Evolutionary conservation across 1,284 basidiomycete species (phyloP), one percentile per base, ranked within the genome.

Genomic region (Rhodotorula sp.): DNA sequence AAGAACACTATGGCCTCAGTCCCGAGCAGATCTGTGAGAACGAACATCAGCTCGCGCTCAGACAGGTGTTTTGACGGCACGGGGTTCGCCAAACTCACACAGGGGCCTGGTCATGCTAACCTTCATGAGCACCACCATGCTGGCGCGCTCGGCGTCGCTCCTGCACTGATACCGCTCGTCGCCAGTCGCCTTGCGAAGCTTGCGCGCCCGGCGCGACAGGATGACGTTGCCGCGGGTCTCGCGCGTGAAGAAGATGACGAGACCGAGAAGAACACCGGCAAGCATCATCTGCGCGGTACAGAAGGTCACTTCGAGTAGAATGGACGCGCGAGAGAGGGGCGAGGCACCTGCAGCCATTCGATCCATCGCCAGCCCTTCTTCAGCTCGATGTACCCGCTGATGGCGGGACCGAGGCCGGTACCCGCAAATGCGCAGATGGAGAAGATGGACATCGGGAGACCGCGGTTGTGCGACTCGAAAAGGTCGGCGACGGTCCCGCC

Each of bases 401-500:
- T 57, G 3, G 68, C 68, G 0, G 75, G 75, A 3, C 73, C 87
- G 7, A 89, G 88, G 10, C 89, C 89, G 16, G 74, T 68, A 5
- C 76, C 69, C 19, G 88, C 78, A 79, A 90, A 90, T 0, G 88
- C 86, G 56, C 85, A 85, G 3, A 87, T 85, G 2, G 87, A 85
- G 78, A 90, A 89, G 45, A 90, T 71, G 54, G 86, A 86, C 13
- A 86, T 87, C 0, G 88, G 86, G 3, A 83, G 82, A 1, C 88
- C 88, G 68, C 88, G 85, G n/a, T 84, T 84, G 44, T 83, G 83
- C 1, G 87, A 54, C 10, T 69, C 65, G 68, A 79, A 79, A 4
- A 77, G 56, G 59, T 79, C 78, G 4, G 71, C 60, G 3, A 77
- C 66, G 21, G 85, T 63, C 83, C 83, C 87, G 56, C 75, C 76